Conservation (phyloP, 164 flowering plant species). For the Akebia trifoliata region DNA sequence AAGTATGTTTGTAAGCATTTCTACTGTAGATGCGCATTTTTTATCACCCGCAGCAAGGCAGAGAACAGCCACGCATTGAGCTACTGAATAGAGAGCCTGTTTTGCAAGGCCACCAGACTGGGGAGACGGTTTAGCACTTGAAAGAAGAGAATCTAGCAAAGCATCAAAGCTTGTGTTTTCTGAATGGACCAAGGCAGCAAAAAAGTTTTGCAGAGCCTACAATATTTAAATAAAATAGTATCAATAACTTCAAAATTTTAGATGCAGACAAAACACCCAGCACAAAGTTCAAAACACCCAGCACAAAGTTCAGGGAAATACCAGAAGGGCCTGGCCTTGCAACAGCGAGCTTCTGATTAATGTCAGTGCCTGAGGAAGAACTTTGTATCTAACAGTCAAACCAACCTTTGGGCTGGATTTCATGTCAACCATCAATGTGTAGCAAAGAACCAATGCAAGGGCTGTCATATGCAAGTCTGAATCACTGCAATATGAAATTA, state of each 20-base stretch:
- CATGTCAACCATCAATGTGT: conserved; percentile 87
- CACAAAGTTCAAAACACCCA: no score
- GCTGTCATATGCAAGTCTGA: conserved; percentile 98
- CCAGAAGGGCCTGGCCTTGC: conserved; percentile 96
- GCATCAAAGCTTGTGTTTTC: conserved; percentile 88
- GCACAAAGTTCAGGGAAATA: conserved; percentile 19
- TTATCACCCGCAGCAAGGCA: conserved; percentile 96
- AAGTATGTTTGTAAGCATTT: conserved; percentile 80
- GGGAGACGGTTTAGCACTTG: conserved; percentile 86
- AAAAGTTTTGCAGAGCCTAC: conserved; percentile 87
- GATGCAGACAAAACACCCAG: not conserved
- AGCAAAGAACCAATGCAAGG: conserved; percentile 93
- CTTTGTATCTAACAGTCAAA: conserved; percentile 74
- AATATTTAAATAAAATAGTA: conserved; percentile 12
- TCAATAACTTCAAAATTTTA: not conserved
- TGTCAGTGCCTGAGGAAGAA: conserved; percentile 90
- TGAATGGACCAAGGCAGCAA: conserved; percentile 75
- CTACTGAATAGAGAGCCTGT: conserved; percentile 87
- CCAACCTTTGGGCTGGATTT: conserved; percentile 67
- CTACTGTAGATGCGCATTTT: conserved; percentile 87
- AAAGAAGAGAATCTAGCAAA: conserved; percentile 87
- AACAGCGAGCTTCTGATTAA: conserved; percentile 85
- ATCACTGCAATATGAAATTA: conserved; percentile 52
- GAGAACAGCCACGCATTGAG: conserved; percentile 98
- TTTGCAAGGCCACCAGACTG: conserved; percentile 90